phyloP scores from a whole-genome alignment of 1,139 yeast species.

The Candida labiduridarum region DNA sequence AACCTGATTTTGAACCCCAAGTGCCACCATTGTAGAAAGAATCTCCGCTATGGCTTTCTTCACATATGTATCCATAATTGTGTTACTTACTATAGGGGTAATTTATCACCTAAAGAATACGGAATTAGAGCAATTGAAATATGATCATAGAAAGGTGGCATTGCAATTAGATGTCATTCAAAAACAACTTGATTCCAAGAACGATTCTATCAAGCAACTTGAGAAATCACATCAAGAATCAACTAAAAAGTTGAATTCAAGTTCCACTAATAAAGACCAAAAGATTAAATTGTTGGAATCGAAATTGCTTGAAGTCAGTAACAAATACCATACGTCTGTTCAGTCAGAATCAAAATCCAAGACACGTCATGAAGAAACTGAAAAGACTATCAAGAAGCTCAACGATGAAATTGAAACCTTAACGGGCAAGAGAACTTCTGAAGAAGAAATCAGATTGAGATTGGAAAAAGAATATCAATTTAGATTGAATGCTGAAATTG shows the following conservation, averaged over 20 bases:
- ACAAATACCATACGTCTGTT: slow-evolving; percentile 4
- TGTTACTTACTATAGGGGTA: not conserved
- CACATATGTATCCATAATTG: not conserved
- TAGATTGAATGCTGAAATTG: slow-evolving; percentile 33
- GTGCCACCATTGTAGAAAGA: not conserved
- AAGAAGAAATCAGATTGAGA: slow-evolving; percentile 6
- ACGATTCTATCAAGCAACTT: not conserved
- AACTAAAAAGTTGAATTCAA: not conserved
- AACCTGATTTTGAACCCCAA: not conserved
- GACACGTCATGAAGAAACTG: not conserved
- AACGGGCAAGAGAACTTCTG: not conserved
- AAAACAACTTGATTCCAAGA: not conserved
- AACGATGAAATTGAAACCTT: slow-evolving; percentile 2
- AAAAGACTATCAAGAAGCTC: slow-evolving; percentile 2
- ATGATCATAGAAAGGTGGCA: not conserved
- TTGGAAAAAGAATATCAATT: slow-evolving; percentile 27
- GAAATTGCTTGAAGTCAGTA: slow-evolving; percentile 10
- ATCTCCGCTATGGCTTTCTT: not conserved
- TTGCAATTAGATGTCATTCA: not conserved
- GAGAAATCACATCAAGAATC: not conserved
- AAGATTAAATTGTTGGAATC: slow-evolving; percentile 4
- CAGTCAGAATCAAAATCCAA: slow-evolving; percentile 6
- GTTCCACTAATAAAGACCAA: not conserved
- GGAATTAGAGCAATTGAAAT: slow-evolving; percentile 1
- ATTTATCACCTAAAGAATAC: not conserved